A percentile compares a stretch with the other conserved stretches of the same genome.
Evolutionary conservation across 2,329 filamentous ascomycete genomes (phyloP).

Genomic region (Simplicillium aogashimaense): DNA sequence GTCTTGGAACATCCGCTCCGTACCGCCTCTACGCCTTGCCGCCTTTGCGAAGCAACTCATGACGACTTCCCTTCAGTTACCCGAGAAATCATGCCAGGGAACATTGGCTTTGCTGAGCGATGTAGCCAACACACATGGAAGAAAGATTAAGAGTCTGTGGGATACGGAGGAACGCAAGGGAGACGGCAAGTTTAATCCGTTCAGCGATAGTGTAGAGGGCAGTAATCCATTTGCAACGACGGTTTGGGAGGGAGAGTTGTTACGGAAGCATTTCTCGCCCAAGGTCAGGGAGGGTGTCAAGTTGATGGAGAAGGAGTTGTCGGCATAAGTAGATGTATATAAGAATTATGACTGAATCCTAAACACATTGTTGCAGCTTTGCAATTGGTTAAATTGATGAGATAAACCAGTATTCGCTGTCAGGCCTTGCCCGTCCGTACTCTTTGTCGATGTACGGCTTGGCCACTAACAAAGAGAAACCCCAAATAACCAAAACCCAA

Average conservation of each 20-base stretch:
- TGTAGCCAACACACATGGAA: constrained; percentile 70
- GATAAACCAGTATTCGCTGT: no score
- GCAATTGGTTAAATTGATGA: no score
- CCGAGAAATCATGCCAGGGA: constrained; percentile 80
- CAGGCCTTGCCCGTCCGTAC: no score
- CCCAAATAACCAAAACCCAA: no score
- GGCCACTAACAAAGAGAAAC: no score
- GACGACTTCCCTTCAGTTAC: constrained; percentile 71
- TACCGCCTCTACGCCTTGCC: constrained; percentile 77
- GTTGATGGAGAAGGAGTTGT: constrained; percentile 57
- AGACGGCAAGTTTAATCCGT: constrained; percentile 74
- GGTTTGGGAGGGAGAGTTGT: constrained; percentile 85
- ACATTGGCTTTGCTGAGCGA: constrained; percentile 69
- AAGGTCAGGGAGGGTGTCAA: constrained; percentile 69
- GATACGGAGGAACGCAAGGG: constrained; percentile 88
- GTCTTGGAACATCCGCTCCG: constrained; percentile 58
- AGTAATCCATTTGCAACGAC: constrained; percentile 87
- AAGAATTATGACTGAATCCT: no score
- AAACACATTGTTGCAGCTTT: no score
- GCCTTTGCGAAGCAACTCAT: constrained; percentile 90
- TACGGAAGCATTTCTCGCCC: constrained; percentile 79
- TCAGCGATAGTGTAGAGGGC: constrained; percentile 65
- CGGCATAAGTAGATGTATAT: constrained; percentile 11
- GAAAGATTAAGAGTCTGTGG: constrained; percentile 80
- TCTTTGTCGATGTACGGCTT: no score